Conservation (phyloP, 495 filamentous ascomycete genomes). For the Aspergillus haitiensis region DNA sequence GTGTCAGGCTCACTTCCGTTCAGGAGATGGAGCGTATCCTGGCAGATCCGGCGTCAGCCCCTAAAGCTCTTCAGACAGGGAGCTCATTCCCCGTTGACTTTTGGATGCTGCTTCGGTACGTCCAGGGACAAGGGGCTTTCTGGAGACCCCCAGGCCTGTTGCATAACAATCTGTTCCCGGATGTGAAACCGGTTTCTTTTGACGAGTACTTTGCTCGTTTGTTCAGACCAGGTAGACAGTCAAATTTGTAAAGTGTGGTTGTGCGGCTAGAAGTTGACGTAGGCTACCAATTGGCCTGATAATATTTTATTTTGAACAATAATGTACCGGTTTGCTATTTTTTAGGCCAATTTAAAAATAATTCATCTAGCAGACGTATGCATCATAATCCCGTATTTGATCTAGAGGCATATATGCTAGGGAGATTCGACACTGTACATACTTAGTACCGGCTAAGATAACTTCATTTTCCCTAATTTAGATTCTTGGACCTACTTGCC, state of each 20-base stretch:
- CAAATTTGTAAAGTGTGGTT: background rate
- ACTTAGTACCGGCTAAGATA: too few relatives aligned
- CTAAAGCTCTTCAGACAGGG: conserved; percentile 3
- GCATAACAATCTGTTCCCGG: conserved; percentile 19
- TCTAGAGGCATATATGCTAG: too few relatives aligned
- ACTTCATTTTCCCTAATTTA: too few relatives aligned
- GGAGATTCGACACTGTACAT: too few relatives aligned
- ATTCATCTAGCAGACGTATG: too few relatives aligned
- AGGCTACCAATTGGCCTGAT: background rate
- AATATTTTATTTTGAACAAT: background rate
- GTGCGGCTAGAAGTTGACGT: background rate
- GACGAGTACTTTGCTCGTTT: conserved; percentile 13
- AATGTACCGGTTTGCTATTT: too few relatives aligned
- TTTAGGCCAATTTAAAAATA: too few relatives aligned
- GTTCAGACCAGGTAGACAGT: background rate
- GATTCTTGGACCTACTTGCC: too few relatives aligned
- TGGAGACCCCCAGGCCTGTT: conserved; percentile 18
- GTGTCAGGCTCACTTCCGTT: background rate
- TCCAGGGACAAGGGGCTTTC: conserved; percentile 20
- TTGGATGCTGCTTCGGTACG: conserved; percentile 21
- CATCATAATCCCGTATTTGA: too few relatives aligned
- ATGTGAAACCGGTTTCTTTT: conserved; percentile 16
- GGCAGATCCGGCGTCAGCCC: conserved; percentile 6
- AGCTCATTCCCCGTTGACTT: conserved; percentile 23
- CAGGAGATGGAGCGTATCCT: conserved; percentile 12